phyloP scores from a whole-genome alignment of 495 filamentous ascomycete genomes.

The Aspergillus bridgeri region DNA sequence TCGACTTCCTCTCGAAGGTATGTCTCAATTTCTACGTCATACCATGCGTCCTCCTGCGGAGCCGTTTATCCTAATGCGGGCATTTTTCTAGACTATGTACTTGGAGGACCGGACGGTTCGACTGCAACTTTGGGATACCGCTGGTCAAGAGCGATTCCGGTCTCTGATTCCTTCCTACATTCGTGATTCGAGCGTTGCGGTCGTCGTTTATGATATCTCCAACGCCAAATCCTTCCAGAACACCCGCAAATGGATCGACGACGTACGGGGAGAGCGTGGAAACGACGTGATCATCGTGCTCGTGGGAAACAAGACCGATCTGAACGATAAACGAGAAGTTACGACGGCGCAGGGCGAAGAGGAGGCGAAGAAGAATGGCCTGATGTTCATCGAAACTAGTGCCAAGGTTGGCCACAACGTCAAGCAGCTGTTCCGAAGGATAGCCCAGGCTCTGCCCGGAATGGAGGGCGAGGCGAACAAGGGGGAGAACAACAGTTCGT shows the following conservation, averaged over 20 bases:
- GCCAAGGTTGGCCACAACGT: slow-evolving; percentile 98
- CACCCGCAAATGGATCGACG: slow-evolving; percentile 98
- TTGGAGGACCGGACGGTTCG: slow-evolving; percentile 97
- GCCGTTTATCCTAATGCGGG: slow-evolving; percentile 5
- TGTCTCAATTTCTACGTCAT: slow-evolving; percentile 8
- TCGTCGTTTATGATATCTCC: slow-evolving; percentile 99
- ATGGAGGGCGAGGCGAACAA: slow-evolving; percentile 84
- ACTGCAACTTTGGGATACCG: slow-evolving; percentile 97
- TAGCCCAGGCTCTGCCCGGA: slow-evolving; percentile 94
- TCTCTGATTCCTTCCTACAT: slow-evolving; percentile 97
- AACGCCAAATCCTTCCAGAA: slow-evolving; percentile 95
- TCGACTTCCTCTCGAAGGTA: slow-evolving; percentile 98
- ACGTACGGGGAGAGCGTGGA: slow-evolving; percentile 92
- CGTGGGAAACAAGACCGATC: slow-evolving; percentile 97
- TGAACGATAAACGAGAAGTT: slow-evolving; percentile 96
- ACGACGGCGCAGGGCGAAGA: slow-evolving; percentile 93
- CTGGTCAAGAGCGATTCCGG: slow-evolving; percentile 94
- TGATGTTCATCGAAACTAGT: slow-evolving; percentile 98
- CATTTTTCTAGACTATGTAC: slow-evolving; percentile 81
- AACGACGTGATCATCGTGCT: slow-evolving; percentile 98
- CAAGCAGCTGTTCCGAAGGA: slow-evolving; percentile 92
- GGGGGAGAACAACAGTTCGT: slow-evolving; percentile 62
- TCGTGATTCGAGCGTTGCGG: slow-evolving; percentile 91
- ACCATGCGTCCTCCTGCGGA: neutral
- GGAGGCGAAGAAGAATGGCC: slow-evolving; percentile 93